phyloP scores from a whole-genome alignment of 306 rosid genomes.

The Quercus gilva region DNA sequence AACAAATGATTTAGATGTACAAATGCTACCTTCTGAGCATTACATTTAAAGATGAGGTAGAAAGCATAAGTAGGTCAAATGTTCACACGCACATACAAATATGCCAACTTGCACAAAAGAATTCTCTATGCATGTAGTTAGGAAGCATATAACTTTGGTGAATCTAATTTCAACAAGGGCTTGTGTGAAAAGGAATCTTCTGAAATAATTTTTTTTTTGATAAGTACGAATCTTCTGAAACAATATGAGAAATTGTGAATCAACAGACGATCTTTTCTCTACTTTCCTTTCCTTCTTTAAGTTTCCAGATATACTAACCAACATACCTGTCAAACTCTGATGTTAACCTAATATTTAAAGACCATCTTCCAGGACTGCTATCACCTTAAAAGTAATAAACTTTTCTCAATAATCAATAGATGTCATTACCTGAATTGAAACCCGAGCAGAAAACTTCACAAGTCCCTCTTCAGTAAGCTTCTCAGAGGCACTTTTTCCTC shows the following conservation, averaged over 20 bases:
- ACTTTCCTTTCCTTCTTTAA: neutral
- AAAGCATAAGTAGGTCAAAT: neutral
- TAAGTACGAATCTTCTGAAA: neutral
- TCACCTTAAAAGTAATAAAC: neutral
- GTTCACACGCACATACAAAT: neutral
- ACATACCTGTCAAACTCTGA: neutral
- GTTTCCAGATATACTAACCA: neutral
- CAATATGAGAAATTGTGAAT: neutral
- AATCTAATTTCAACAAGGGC: neutral
- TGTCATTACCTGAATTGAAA: conserved; percentile 82
- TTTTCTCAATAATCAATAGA: conserved; percentile 14
- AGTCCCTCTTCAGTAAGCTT: conserved; percentile 96
- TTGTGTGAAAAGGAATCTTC: neutral
- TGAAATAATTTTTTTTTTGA: neutral
- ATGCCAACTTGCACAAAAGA: neutral
- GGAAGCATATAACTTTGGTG: neutral
- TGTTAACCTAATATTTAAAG: neutral
- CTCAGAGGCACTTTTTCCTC: conserved; percentile 79
- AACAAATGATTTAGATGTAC: neutral
- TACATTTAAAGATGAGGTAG: neutral
- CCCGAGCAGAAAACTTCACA: conserved; percentile 82
- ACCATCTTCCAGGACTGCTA: conserved; percentile 1
- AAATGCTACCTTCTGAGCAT: neutral
- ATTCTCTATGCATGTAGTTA: neutral
- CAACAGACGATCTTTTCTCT: neutral